Base-by-base conservation (phyloP, 441 rosid species). In the Biscutella laevigata region DNA sequence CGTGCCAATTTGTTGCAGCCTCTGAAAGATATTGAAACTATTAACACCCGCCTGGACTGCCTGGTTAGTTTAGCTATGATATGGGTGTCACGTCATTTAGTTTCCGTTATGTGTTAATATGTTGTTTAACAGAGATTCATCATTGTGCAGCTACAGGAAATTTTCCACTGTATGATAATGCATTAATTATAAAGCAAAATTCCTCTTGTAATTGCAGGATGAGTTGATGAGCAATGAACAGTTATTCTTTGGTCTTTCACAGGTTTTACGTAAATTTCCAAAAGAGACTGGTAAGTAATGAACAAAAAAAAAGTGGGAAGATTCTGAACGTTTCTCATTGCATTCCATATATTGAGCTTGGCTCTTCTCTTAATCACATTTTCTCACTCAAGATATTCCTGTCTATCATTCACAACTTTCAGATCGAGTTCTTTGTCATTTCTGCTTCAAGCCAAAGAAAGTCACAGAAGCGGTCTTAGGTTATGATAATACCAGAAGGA, bases 1-100 rank as follows among this genome's bases (percentile, higher is more conserved):
- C 92, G 97, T 34, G 99, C 99, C 67, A 92, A 92, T 73, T 80
- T 92, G 63, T 75, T 92, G 75, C 99, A 92, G 86, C 99, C 99
- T 59, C 65, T 88, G 67, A 92, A 88, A 76, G 99, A 92, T 74
- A 78, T 78, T 34, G 86, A 84, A 76, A 92, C 99, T 53, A 88
- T 92, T 61, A 86, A 76, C 64, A 83, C 91, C 57, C 97, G 99
- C 57, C 85, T 88, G 24, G 92, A 88, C 76, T 88, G 95, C 81
- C 70, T 92, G 95, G 99, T 92, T 67, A 75, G 95, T 78, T 63
- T 70, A 59, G 20, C 35, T 59, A 17, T 69, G 21, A 24, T 59
- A 17, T 69, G 21, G 27, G 36, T 56, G 20, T 57, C 59, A 40
- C 39, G 25, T 12, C 32, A 20, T 35, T 48, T 9, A 11, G 1